Evolutionary conservation across 352 stramenopile species (phyloP).

Genomic region (Phytophthora pisi): DNA sequence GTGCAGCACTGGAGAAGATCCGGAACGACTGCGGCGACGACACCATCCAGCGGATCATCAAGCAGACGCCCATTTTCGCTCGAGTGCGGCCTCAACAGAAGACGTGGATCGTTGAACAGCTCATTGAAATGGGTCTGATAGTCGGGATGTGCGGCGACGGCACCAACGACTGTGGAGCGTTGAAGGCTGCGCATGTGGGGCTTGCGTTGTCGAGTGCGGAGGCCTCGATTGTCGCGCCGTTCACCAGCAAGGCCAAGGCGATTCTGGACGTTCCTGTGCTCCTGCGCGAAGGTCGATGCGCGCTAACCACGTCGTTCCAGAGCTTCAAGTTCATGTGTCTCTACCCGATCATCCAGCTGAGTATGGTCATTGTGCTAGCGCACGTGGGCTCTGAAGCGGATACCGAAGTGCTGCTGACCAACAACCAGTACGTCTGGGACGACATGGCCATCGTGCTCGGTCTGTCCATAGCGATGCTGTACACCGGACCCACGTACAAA

Average conservation of each 20-base stretch:
- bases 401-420: slow-evolving; percentile 45
- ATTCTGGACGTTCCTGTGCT: slow-evolving; percentile 79
- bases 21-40: slow-evolving; percentile 33
- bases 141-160: slow-evolving; percentile 66
- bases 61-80: slow-evolving; percentile 58
- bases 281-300: slow-evolving; percentile 84
- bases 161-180: slow-evolving; percentile 85
- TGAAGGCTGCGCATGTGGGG: slow-evolving; percentile 88
- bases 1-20: slow-evolving; percentile 51
- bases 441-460: slow-evolving; percentile 59
- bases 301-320: slow-evolving; percentile 65
- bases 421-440: slow-evolving; percentile 73
- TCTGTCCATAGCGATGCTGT: slow-evolving; percentile 62
- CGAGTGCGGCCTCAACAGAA: slow-evolving; percentile 65
- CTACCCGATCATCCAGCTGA: slow-evolving; percentile 63
- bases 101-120: slow-evolving; percentile 56
- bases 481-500: slow-evolving; percentile 40
- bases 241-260: slow-evolving; percentile 85
- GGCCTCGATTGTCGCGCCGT: slow-evolving; percentile 86
- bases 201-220: slow-evolving; percentile 85
- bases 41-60: slow-evolving; percentile 45
- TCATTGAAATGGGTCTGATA: slow-evolving; percentile 50
- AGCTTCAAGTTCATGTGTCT: slow-evolving; percentile 68
- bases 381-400: slow-evolving; percentile 23
- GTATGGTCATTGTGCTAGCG: slow-evolving; percentile 40